Evolutionary conservation across 2,329 filamentous ascomycete genomes (phyloP).

Genomic region (Phialophora expanda): DNA sequence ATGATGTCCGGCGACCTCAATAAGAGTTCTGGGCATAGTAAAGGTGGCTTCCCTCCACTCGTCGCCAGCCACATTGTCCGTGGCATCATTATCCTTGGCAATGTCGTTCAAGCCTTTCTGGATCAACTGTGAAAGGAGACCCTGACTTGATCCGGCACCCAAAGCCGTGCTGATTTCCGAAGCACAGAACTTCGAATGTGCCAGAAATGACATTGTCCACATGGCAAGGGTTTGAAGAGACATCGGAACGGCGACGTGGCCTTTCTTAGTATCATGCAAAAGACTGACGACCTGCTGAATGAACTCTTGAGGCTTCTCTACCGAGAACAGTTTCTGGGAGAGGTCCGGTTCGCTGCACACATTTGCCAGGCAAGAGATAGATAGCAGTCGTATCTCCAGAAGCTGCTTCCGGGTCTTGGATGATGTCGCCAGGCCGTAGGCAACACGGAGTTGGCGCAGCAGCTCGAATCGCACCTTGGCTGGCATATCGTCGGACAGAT

Average conservation of each 20-base stretch:
- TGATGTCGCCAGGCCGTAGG: slow-evolving; percentile 76
- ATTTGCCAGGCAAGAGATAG: slow-evolving; percentile 88
- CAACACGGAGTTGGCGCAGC: slow-evolving; percentile 79
- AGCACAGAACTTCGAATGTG: slow-evolving; percentile 75
- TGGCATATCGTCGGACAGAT: slow-evolving; percentile 67
- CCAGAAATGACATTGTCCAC: slow-evolving; percentile 80
- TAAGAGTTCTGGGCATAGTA: slow-evolving; percentile 78
- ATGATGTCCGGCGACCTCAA: slow-evolving; percentile 36
- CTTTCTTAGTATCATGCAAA: slow-evolving; percentile 79
- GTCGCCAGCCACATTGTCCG: slow-evolving; percentile 71
- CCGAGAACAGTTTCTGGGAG: slow-evolving; percentile 80
- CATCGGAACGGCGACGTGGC: slow-evolving; percentile 69
- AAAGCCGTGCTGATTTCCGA: slow-evolving; percentile 87
- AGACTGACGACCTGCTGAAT: slow-evolving; percentile 91
- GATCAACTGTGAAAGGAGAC: slow-evolving; percentile 89
- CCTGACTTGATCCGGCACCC: slow-evolving; percentile 94
- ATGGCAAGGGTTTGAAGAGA: slow-evolving; percentile 83
- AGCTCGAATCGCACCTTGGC: slow-evolving; percentile 78
- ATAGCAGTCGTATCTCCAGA: slow-evolving; percentile 79
- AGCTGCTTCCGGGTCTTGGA: slow-evolving; percentile 72
- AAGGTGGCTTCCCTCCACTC: slow-evolving; percentile 92
- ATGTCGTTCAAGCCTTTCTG: slow-evolving; percentile 88
- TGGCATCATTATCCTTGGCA: slow-evolving; percentile 62
- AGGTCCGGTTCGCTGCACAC: slow-evolving; percentile 85
- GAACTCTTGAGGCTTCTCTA: slow-evolving; percentile 86